Conservation (phyloP, 805 yeast genomes). For the Saturnispora besseyi region DNA sequence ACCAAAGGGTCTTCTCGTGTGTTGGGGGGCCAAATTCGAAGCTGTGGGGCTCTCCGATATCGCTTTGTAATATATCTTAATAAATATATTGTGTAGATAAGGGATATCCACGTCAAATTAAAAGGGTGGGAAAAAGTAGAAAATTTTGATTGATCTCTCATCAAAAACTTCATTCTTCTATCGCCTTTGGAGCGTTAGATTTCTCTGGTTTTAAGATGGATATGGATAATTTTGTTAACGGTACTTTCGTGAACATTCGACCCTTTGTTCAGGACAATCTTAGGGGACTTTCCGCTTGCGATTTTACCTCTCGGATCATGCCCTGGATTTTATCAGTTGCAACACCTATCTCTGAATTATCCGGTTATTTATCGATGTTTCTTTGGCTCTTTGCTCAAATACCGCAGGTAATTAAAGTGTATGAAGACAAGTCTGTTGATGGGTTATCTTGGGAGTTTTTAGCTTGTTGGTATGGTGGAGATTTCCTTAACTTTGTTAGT, state of each 20-base stretch:
- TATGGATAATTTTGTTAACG: background rate
- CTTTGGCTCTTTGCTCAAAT: constrained; percentile 70
- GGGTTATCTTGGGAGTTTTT: constrained; percentile 58
- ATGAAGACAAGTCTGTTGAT: constrained; percentile 50
- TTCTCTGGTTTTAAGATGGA: background rate
- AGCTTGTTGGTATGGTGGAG: constrained; percentile 58
- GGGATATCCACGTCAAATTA: background rate
- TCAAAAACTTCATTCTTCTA: no score
- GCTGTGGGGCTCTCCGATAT: constrained; percentile 8
- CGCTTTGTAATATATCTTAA: background rate
- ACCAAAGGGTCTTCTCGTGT: constrained; percentile 46
- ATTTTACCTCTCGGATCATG: background rate
- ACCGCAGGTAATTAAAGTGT: constrained; percentile 60
- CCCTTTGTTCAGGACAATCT: background rate
- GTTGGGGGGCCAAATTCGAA: constrained; percentile 47
- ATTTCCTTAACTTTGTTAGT: constrained; percentile 42
- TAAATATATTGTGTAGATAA: background rate
- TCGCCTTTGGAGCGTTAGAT: no score
- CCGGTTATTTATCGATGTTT: constrained; percentile 35
- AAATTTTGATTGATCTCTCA: background rate
- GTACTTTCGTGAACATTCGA: background rate
- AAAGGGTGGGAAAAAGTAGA: background rate
- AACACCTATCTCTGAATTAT: constrained; percentile 22
- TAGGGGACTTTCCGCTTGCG: no score
- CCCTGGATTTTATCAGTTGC: background rate